A percentile compares a stretch with the other conserved stretches of the same genome.
phyloP scores from a whole-genome alignment of 805 yeast genomes.

The Candida tammaniensis region DNA sequence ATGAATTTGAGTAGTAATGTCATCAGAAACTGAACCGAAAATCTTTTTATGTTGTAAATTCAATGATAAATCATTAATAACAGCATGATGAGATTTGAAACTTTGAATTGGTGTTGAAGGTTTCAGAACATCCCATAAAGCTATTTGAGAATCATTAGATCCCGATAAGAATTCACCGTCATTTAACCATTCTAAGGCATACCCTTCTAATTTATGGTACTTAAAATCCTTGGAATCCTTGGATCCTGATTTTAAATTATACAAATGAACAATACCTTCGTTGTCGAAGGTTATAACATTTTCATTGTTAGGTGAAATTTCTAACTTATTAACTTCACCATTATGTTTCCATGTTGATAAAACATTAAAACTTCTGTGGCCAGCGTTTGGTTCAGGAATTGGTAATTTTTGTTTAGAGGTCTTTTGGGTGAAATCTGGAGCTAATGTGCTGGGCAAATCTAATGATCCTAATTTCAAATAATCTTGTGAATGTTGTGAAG shows the following conservation, averaged over 20 bases:
- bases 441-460: constrained; percentile 49
- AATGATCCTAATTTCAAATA: constrained; percentile 44
- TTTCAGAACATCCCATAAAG: constrained; percentile 61
- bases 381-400: constrained; percentile 20
- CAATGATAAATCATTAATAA: constrained; percentile 69
- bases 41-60: constrained; percentile 31
- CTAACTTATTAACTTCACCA: constrained; percentile 64
- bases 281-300: constrained; percentile 55
- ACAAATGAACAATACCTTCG: constrained; percentile 49
- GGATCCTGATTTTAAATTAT: constrained; percentile 22
- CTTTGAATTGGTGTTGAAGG: constrained; percentile 46
- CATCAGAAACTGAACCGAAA: constrained; percentile 74
- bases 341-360: constrained; percentile 56
- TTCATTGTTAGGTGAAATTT: constrained; percentile 48
- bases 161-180: constrained; percentile 54
- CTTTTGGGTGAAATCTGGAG: constrained; percentile 28
- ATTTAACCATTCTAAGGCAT: constrained; percentile 66
- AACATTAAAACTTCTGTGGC: constrained; percentile 38
- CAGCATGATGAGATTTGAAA: constrained; percentile 51
- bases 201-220: constrained; percentile 66
- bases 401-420: constrained; percentile 21
- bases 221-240: constrained; percentile 32
- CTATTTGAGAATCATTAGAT: constrained; percentile 64
- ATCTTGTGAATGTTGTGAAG: constrained; percentile 39
- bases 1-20: constrained; percentile 55